A percentile compares a stretch with the other conserved stretches of the same genome.
Evolutionary conservation across 2,329 filamentous ascomycete species (phyloP).

Genomic region (Sphaerulina populicola): DNA sequence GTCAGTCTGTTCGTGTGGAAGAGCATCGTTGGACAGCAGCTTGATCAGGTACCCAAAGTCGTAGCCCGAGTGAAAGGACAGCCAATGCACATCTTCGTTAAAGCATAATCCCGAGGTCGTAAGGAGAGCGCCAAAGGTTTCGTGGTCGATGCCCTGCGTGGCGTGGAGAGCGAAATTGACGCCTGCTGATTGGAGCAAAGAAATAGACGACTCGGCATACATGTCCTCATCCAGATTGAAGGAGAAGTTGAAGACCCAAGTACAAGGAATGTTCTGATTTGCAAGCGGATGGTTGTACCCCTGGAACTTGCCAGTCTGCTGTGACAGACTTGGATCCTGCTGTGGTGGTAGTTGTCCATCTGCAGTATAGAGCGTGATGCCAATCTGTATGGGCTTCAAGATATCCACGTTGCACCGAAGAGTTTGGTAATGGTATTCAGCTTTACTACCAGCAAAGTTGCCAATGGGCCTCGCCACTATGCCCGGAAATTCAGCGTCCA

Average conservation of each 20-base stretch:
- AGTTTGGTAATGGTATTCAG: constrained; percentile 97
- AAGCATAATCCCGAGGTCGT: constrained; percentile 89
- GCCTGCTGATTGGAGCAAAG: constrained; percentile 81
- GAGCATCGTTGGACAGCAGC: constrained; percentile 69
- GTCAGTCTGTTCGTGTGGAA: constrained; percentile 81
- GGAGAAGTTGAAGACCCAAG: constrained; percentile 99
- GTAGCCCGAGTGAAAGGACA: constrained; percentile 95
- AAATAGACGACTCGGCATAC: constrained; percentile 93
- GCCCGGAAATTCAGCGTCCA: constrained; percentile 99
- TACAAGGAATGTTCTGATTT: constrained; percentile 60
- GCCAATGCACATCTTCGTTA: constrained; percentile 83
- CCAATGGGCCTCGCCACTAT: constrained; percentile 94
- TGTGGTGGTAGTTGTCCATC: constrained; percentile 79
- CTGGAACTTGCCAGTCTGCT: constrained; percentile 34
- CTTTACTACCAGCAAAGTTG: constrained; percentile 76
- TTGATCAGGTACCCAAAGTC: constrained; percentile 98
- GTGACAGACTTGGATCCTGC: constrained; percentile 44
- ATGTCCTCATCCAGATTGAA: constrained; percentile 93
- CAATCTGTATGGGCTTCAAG: constrained; percentile 94
- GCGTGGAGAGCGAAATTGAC: constrained; percentile 82
- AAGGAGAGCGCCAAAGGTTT: constrained; percentile 78
- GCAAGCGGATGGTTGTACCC: constrained; percentile 36
- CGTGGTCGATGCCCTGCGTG: constrained; percentile 80
- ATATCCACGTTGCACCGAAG: constrained; percentile 94
- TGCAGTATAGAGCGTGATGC: constrained; percentile 84